Evolutionary conservation across 164 flowering plant species (phyloP).

Genomic region (Tetrastigma voinierianum): DNA sequence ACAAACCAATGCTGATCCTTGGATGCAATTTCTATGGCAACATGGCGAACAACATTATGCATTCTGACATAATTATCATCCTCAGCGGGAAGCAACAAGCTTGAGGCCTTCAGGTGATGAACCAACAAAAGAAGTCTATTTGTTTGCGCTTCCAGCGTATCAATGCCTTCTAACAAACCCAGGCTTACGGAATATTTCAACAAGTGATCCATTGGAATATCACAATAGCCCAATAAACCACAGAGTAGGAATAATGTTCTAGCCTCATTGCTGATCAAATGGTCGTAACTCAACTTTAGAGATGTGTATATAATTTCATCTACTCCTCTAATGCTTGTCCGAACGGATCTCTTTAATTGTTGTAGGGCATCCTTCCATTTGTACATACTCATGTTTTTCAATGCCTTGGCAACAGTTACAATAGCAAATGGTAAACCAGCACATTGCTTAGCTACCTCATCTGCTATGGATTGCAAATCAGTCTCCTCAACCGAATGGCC

Average conservation of each 20-base stretch:
- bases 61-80: background rate
- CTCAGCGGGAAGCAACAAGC: background rate
- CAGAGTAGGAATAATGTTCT: too few species aligned
- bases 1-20: background rate
- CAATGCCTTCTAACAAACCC: background rate
- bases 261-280: too few species aligned
- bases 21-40: background rate
- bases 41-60: too few species aligned
- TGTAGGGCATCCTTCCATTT: slow-evolving; percentile 2
- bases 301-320: too few species aligned
- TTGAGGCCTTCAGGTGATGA: background rate
- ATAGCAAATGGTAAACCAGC: background rate
- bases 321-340: too few species aligned
- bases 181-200: background rate
- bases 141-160: background rate
- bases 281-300: too few species aligned
- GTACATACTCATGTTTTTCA: background rate
- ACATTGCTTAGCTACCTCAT: background rate
- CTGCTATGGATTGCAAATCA: background rate
- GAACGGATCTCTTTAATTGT: background rate
- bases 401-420: background rate
- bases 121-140: background rate
- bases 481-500: background rate
- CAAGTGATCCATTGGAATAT: background rate
- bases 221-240: background rate